Base-by-base conservation (phyloP, 148 eudicot genomes). In the Chenopodium album region DNA sequence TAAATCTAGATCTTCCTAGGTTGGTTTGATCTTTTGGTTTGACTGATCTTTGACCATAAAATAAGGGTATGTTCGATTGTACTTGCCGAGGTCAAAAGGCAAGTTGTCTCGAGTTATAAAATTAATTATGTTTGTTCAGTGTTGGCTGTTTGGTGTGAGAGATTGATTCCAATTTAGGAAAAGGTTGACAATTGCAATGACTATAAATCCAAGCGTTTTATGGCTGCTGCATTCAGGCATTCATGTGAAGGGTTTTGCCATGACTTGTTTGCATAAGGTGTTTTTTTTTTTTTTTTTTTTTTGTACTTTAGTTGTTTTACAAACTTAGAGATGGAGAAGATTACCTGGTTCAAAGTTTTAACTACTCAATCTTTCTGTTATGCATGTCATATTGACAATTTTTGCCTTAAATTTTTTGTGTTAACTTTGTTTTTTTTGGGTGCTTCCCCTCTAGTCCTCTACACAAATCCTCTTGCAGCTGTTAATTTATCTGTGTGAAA, bases 401-500 rank as follows among this genome's bases (percentile, higher is more conserved):
- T 12, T 10, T 10, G 12, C 9, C 31, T n/a, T 28, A 3, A 23
- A 2, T 6, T 32, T 12, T 74, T n/a, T 47, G 52, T 56, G 22
- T 34, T 2, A 56, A 19, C n/a, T 17, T 56, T 56, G 1, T 54
- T 17, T 56, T 34, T 3, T 34, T 3, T 34, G 9, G 31, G 50
- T 7, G 52, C 73, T 17, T 13, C 5, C 0, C 6, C 20, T 26
- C 73, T 22, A 22, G 9, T 59, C 56, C 78, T 78, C 70, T 32
- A 60, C 23, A 3, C 46, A 41, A 0, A 56, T 29, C 77, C 73
- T 68, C 23, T 9, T 20, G 11, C 77, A 46, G 60, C 34, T 20
- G 34, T 52, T 68, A 54, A 56, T 7, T n/a, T 75, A 62, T 48
- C 44, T 81, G 59, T 77, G 62, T 77, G 76, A 23, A 34, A 48